These are phyloP conservation scores for Exophiala bonariae DNA, from an alignment of 2,329 filamentous ascomycete genomes.

Conservation along the genomic window DNA sequence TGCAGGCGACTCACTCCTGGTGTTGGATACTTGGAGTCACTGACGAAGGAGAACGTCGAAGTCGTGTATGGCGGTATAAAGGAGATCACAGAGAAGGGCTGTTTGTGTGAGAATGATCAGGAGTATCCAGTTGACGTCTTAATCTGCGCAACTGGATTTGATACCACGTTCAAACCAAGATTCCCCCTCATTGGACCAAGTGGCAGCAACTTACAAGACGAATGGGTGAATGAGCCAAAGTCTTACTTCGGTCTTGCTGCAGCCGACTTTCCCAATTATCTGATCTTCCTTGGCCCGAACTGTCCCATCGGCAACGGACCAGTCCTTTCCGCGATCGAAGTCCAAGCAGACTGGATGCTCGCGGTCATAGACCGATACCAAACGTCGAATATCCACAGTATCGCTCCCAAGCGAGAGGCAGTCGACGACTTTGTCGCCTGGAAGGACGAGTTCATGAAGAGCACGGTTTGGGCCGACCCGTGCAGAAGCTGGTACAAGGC, in stretches of 20 bases:
- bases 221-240: slow-evolving; percentile 32
- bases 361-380: slow-evolving; percentile 24
- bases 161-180: slow-evolving; percentile 35
- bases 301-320: slow-evolving; percentile 32
- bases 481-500: slow-evolving; percentile 24
- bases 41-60: slow-evolving; percentile 26
- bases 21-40: slow-evolving; percentile 25
- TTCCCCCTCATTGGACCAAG: slow-evolving; percentile 35
- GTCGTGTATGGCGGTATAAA: slow-evolving; percentile 26
- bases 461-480: slow-evolving; percentile 15
- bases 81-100: slow-evolving; percentile 10
- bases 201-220: slow-evolving; percentile 23
- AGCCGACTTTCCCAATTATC: slow-evolving; percentile 34
- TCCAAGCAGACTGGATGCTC: slow-evolving; percentile 31
- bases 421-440: slow-evolving; percentile 22
- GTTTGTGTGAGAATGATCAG: slow-evolving; percentile 28
- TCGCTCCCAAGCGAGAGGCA: slow-evolving; percentile 6
- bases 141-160: slow-evolving; percentile 39
- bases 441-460: slow-evolving; percentile 17
- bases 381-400: slow-evolving; percentile 10
- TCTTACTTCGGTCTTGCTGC: slow-evolving; percentile 37
- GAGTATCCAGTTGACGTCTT: slow-evolving; percentile 35
- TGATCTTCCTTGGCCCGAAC: slow-evolving; percentile 35
- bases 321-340: slow-evolving; percentile 27
- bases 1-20: slow-evolving; percentile 28